Evolutionary conservation across 306 rosid species (phyloP).

Genomic region (Rubus idaeus): DNA sequence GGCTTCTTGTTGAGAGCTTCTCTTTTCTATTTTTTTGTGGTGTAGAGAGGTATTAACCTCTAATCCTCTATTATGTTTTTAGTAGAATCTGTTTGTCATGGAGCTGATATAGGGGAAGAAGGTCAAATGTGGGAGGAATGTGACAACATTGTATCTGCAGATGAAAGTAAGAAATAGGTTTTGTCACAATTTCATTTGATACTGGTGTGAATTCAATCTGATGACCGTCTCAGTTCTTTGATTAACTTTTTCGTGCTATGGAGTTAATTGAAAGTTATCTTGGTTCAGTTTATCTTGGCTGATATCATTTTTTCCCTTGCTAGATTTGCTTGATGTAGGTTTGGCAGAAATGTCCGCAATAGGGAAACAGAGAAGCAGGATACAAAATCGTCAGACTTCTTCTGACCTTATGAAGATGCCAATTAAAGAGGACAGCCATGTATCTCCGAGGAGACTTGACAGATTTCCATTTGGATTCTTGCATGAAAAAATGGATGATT

Average conservation of each 20-base stretch:
- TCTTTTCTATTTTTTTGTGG: neutral
- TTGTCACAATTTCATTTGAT: constrained; percentile 7
- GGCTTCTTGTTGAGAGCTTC: constrained; percentile 26
- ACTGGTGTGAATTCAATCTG: constrained; percentile 13
- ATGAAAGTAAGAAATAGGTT: constrained; percentile 42
- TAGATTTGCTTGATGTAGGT: constrained; percentile 49
- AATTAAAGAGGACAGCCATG: constrained; percentile 43
- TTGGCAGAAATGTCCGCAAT: constrained; percentile 26
- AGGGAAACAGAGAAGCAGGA: constrained; percentile 28
- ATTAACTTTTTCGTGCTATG: neutral
- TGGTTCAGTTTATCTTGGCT: constrained; percentile 32
- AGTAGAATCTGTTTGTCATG: constrained; percentile 41
- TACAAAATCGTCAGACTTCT: constrained; percentile 36
- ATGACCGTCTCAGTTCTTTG: constrained; percentile 20
- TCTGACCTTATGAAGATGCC: constrained; percentile 39
- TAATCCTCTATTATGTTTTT: constrained; percentile 25
- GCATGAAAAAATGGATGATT: constrained; percentile 28
- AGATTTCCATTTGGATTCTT: constrained; percentile 33
- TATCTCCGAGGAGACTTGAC: constrained; percentile 32
- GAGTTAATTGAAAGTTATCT: constrained; percentile 12
- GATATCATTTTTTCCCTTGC: constrained; percentile 20
- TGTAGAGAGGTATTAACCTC: constrained; percentile 16
- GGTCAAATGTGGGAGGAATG: constrained; percentile 37
- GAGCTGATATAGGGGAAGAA: constrained; percentile 25
- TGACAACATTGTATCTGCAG: constrained; percentile 36